Base-by-base conservation (phyloP, 208 protist species). In the Perkinsela sp. region DNA sequence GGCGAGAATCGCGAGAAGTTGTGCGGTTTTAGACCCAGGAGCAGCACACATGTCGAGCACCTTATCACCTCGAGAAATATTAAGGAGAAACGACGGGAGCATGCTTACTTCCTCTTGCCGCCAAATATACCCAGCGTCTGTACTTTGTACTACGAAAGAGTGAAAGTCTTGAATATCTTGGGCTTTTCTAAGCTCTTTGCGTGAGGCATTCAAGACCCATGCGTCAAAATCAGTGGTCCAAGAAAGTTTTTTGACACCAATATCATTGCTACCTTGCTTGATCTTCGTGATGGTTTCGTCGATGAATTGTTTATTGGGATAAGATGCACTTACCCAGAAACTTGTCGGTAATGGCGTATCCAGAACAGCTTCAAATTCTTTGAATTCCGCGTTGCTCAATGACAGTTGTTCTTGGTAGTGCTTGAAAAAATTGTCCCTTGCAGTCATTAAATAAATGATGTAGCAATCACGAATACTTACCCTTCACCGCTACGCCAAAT, bases 131-230 rank as follows among this genome's bases (percentile, higher is more conserved):
- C 87, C 87, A 16, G 85, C 71, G 0, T 79, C 82, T 0, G 84
- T 92, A 66, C 89, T 80, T 69, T 75, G 74, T 68, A 90, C 89
- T 28, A 92, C 70, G 72, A 83, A 88, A 67, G 79, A 72, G n/a
- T 83, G 82, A 68, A 92, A 73, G 57, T 48, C 48, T 69, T 80
- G 69, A 75, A 89, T 75, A 48, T 81, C 81, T 0, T 77, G 75
- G 0, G 75, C 76, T 74, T 87, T 87, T 15, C 70, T 31, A 13
- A 72, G 40, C 28, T 16, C 1, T 29, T 28, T 48, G 1, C 70
- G n/a, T 15, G 70, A 48, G 15, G 29, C 29, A 28, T 72, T 48
- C 16, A 72, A 70, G 28, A 71, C 67, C 40, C 70, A 72, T 22
- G 57, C 70, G 13, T 30, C 28, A n/a, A 71, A 48, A 28, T 72